A percentile compares a stretch with the other conserved stretches of the same genome.
Conservation (phyloP, 1,139 yeast genomes). For the Protomyces inundatus region DNA sequence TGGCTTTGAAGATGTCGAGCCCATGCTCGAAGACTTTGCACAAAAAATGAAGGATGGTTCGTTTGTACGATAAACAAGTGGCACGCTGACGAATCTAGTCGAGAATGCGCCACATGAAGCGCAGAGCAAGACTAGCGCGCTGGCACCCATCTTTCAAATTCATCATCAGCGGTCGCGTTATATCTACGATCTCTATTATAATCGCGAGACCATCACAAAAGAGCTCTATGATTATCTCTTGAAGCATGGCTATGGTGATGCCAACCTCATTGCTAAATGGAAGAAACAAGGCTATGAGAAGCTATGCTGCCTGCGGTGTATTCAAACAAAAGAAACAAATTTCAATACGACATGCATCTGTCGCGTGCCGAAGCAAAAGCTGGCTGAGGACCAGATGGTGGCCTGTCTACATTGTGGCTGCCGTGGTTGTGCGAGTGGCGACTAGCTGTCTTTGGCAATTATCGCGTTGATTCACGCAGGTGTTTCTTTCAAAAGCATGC, state of each 20-base stretch:
- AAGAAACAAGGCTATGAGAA: conserved; percentile 63
- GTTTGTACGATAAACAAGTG: conserved; percentile 40
- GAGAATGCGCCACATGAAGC: conserved; percentile 35
- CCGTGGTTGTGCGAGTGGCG: conserved; percentile 80
- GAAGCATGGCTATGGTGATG: conserved; percentile 63
- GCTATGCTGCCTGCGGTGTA: conserved; percentile 77
- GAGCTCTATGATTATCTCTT: conserved; percentile 75
- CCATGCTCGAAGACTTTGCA: conserved; percentile 61
- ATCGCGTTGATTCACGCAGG: too few relatives aligned
- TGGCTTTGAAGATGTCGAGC: conserved; percentile 69
- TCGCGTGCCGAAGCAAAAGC: conserved; percentile 64
- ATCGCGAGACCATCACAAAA: conserved; percentile 58
- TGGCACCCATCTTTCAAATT: conserved; percentile 69
- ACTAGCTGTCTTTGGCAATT: conserved; percentile 38
- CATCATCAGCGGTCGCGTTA: conserved; percentile 74
- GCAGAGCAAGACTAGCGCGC: conserved; percentile 47
- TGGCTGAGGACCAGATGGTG: conserved; percentile 40
- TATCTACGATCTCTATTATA: conserved; percentile 67
- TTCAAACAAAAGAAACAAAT: conserved; percentile 46
- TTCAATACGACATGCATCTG: conserved; percentile 64
- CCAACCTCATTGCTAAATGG: conserved; percentile 63
- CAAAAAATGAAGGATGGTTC: conserved; percentile 51
- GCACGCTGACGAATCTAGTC: not conserved
- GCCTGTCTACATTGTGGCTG: conserved; percentile 88
- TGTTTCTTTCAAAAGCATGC: too few relatives aligned